phyloP scores from a whole-genome alignment of 192 early-diverging fungal genomes.

The Coemansia sp. region DNA sequence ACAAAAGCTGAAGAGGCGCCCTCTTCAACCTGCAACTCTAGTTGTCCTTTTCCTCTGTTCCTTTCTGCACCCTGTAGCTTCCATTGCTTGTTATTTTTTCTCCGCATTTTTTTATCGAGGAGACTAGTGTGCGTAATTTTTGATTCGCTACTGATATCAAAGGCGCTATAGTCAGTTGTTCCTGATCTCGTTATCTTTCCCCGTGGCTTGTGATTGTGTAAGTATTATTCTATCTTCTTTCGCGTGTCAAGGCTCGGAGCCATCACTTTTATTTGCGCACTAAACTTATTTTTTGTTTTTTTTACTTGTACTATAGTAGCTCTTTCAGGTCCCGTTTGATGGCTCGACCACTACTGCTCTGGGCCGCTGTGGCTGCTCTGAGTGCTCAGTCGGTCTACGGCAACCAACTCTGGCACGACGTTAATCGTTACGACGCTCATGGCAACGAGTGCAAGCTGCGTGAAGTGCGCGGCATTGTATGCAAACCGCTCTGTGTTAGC shows the following conservation, averaged over 20 bases:
- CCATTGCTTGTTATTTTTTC: neutral
- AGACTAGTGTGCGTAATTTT: neutral
- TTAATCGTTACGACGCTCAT: slow-evolving; percentile 52
- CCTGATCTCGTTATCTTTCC: neutral
- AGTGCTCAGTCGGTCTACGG: neutral
- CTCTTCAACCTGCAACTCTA: neutral
- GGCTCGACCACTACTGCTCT: neutral
- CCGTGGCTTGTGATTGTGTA: neutral
- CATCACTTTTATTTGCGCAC: neutral
- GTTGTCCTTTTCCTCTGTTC: neutral
- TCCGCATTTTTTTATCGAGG: neutral
- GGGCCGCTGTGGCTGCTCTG: neutral
- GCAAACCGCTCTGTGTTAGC: slow-evolving; percentile 54
- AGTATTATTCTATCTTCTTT: neutral
- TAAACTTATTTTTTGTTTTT: neutral
- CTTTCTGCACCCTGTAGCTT: neutral
- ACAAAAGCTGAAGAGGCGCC: neutral
- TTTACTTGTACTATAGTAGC: neutral
- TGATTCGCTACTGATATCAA: neutral
- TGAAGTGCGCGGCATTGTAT: slow-evolving; percentile 37
- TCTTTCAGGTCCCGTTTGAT: neutral
- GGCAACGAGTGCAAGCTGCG: slow-evolving; percentile 52
- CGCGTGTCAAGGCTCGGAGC: neutral
- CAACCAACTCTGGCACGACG: slow-evolving; percentile 8
- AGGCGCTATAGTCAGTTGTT: neutral